Evolutionary conservation across 2,329 filamentous ascomycete genomes (phyloP), one percentile per base, ranked within the genome.

Genomic region (Penicillium capsulatum): DNA sequence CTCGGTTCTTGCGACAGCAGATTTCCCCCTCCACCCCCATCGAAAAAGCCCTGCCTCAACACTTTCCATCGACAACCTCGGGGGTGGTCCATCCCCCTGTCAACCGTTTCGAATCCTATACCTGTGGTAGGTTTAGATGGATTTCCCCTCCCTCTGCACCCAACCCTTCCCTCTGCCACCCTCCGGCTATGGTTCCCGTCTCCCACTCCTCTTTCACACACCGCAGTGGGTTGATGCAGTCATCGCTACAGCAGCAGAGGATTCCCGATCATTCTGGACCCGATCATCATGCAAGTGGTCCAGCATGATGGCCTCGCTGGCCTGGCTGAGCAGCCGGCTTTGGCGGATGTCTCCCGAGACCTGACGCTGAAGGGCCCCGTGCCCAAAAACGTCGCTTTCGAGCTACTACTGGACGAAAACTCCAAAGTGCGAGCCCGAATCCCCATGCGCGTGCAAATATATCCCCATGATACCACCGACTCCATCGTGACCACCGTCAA

Each of bases 401-500:
- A 81, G 64, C 69, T 82, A 43, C 69, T 81, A 38, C 69, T 80
- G 30, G 74, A 77, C 42, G 73, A 78, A 50, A 70, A 72, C 44
- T 75, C 75, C 45, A 75, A 77, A 52, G 70, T 74, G 45, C 70
- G 74, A 59, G 79, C 78, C 53, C 73, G 80, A 45, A 75, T 83
- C 36, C 80, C 80, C 9, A 80, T 83, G 75, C 71, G 79, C 51
- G 79, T 84, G 31, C 86, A 94, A 59, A 96, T 98, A 54, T 95
- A 84, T 60, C 87, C 87, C 32, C 90, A 97, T 67, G 92, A 98
- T 72, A 90, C 87, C 36, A 97, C 91, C 15, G 91, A 97, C 63
- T 96, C 90, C 24, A 98, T 98, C 69, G 87, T 97, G 50, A 92
- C 89, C 10, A 97, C 92, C 1, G 91, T 97, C 60, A 97, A 95